Conservation (phyloP, 2,329 filamentous ascomycete species). For the Orbilia blumenaviensis region DNA sequence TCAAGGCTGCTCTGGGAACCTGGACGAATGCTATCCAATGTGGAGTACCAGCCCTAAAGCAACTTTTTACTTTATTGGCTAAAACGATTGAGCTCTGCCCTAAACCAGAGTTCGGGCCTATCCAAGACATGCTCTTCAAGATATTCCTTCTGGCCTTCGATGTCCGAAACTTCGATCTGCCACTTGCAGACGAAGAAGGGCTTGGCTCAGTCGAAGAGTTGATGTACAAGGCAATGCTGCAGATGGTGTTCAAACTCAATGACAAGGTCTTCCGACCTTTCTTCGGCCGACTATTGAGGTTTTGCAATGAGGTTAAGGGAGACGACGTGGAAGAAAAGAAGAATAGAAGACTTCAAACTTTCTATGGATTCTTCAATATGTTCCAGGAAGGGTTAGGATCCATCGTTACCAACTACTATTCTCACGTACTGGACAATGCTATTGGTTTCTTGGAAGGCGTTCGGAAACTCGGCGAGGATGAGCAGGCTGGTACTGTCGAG, state of each 20-base stretch:
- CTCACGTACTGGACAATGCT: slow-evolving; percentile 80
- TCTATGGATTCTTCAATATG: slow-evolving; percentile 80
- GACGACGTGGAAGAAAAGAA: slow-evolving; percentile 62
- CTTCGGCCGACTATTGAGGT: slow-evolving; percentile 85
- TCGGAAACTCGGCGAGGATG: slow-evolving; percentile 49
- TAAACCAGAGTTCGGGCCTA: slow-evolving; percentile 81
- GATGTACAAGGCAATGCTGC: slow-evolving; percentile 76
- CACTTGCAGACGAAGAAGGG: slow-evolving; percentile 61
- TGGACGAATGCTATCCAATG: slow-evolving; percentile 53
- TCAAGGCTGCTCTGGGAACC: slow-evolving; percentile 52
- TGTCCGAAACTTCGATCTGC: slow-evolving; percentile 69
- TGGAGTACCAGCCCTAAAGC: slow-evolving; percentile 61
- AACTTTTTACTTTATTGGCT: slow-evolving; percentile 77
- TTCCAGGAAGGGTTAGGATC: slow-evolving; percentile 91
- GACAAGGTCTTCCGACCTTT: slow-evolving; percentile 92
- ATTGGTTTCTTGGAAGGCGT: slow-evolving; percentile 62
- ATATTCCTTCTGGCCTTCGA: slow-evolving; percentile 72
- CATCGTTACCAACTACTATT: slow-evolving; percentile 90
- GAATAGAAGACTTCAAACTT: slow-evolving; percentile 69
- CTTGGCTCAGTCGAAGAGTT: slow-evolving; percentile 71
- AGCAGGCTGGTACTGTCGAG: slow-evolving; percentile 64
- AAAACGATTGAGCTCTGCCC: slow-evolving; percentile 76
- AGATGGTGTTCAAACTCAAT: slow-evolving; percentile 96
- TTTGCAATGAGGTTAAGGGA: slow-evolving; percentile 65
- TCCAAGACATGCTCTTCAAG: slow-evolving; percentile 73